phyloP scores from a whole-genome alignment of 2,329 filamentous ascomycete genomes.

The Cladosporium oxysporum region DNA sequence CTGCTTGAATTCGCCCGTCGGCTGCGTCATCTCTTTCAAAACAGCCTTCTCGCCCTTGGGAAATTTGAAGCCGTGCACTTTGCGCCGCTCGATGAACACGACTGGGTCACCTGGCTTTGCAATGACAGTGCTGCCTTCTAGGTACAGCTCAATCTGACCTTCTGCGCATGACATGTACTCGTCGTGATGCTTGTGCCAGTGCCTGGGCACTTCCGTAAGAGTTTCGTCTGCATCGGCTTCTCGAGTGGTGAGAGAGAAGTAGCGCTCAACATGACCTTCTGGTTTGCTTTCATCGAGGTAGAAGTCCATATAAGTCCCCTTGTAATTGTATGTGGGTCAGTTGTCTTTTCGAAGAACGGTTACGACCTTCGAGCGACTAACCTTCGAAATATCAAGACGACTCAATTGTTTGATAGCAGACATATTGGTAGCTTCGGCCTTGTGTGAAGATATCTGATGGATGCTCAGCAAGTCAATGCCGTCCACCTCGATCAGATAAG shows the following conservation, averaged over 20 bases:
- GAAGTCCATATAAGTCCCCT: constrained; percentile 24
- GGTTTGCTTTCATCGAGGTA: constrained; percentile 21
- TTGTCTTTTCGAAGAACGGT: neutral
- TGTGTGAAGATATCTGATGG: neutral
- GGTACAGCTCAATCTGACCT: constrained; percentile 22
- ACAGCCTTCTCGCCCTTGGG: constrained; percentile 14
- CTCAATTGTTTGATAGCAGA: constrained; percentile 1
- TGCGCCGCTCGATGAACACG: constrained; percentile 20
- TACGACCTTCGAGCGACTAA: neutral
- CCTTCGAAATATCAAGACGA: constrained; percentile 4
- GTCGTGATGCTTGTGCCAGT: constrained; percentile 27
- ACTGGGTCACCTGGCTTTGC: constrained; percentile 13
- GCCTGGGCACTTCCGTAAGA: constrained; percentile 19
- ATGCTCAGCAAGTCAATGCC: neutral
- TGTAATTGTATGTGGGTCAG: neutral
- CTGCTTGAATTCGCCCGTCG: constrained; percentile 25
- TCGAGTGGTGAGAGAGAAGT: constrained; percentile 22
- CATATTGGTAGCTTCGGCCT: neutral
- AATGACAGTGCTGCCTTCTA: constrained; percentile 19
- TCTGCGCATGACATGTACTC: constrained; percentile 22
- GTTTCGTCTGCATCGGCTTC: constrained; percentile 20
- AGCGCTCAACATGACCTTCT: constrained; percentile 9
- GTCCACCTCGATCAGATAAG: neutral
- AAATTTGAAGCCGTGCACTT: constrained; percentile 25
- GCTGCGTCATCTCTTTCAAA: constrained; percentile 23